These are phyloP conservation scores for Andrographis paniculata DNA, from an alignment of 305 asterid species.

Conservation along the genomic window DNA sequence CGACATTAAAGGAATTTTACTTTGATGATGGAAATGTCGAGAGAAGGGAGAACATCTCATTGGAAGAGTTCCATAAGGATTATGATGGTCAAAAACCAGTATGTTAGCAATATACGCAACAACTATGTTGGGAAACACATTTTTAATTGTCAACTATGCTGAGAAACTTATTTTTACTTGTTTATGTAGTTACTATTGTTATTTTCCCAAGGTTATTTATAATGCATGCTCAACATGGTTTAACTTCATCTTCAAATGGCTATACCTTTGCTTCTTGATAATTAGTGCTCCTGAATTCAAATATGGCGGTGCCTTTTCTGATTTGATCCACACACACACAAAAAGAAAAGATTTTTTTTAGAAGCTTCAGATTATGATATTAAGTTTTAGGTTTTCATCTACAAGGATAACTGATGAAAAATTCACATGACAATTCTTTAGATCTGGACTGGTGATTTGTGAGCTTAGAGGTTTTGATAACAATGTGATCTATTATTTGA, in stretches of 20 bases:
- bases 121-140: slow-evolving; percentile 13
- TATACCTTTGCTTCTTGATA: not conserved
- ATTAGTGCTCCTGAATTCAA: slow-evolving; percentile 6
- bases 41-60: slow-evolving; percentile 50
- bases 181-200: too few species aligned
- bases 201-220: too few species aligned
- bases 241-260: slow-evolving; percentile 9
- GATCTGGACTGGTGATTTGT: slow-evolving; percentile 9
- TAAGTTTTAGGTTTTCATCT: not conserved
- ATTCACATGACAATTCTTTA: too few species aligned
- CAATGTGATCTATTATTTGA: slow-evolving; percentile 9
- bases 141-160: not conserved
- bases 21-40: slow-evolving; percentile 80
- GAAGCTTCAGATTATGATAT: not conserved
- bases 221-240: slow-evolving; percentile 1
- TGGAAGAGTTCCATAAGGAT: slow-evolving; percentile 53
- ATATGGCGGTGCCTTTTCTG: slow-evolving; percentile 4
- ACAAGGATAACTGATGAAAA: slow-evolving; percentile 9
- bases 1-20: slow-evolving; percentile 70
- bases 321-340: not conserved
- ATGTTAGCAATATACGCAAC: slow-evolving; percentile 19
- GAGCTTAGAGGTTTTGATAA: slow-evolving; percentile 16
- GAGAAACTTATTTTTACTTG: too few species aligned
- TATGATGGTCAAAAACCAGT: slow-evolving; percentile 86
- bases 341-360: slow-evolving; percentile 6